A percentile compares a stretch with the other conserved stretches of the same genome.
Conservation (phyloP, 2,329 filamentous ascomycete species). For the Alternaria panax region DNA sequence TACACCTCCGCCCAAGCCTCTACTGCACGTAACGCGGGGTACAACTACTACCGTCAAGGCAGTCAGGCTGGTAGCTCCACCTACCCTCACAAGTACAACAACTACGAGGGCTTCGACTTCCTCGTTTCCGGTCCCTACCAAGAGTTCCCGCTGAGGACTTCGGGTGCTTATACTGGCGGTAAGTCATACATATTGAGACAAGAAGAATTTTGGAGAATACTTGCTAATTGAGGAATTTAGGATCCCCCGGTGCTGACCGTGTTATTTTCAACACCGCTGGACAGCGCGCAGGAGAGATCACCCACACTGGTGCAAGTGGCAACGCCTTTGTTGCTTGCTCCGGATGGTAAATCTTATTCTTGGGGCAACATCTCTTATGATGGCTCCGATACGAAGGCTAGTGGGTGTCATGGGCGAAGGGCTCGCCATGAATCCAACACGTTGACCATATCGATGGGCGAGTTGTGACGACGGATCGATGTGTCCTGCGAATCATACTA, state of each 20-base stretch:
- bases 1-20: slow-evolving; percentile 61
- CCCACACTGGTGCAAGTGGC: slow-evolving; percentile 72
- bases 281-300: slow-evolving; percentile 69
- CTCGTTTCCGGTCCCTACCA: slow-evolving; percentile 65
- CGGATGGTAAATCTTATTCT: slow-evolving; percentile 32
- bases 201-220: not conserved
- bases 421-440: not conserved
- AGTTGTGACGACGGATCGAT: slow-evolving; percentile 1
- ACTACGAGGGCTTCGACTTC: slow-evolving; percentile 70
- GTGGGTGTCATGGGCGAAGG: not conserved
- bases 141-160: slow-evolving; percentile 67
- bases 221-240: slow-evolving; percentile 39
- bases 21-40: slow-evolving; percentile 61
- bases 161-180: slow-evolving; percentile 64
- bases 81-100: slow-evolving; percentile 68
- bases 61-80: slow-evolving; percentile 49
- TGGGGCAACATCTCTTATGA: not conserved
- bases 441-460: not conserved
- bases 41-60: slow-evolving; percentile 57
- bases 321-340: slow-evolving; percentile 73
- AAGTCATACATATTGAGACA: slow-evolving; percentile 35
- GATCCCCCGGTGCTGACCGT: slow-evolving; percentile 71
- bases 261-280: slow-evolving; percentile 68
- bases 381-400: not conserved
- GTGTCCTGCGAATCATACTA: not conserved